Base-by-base conservation (phyloP, 2,329 filamentous ascomycete species). In the Phaeoacremonium minimum region DNA sequence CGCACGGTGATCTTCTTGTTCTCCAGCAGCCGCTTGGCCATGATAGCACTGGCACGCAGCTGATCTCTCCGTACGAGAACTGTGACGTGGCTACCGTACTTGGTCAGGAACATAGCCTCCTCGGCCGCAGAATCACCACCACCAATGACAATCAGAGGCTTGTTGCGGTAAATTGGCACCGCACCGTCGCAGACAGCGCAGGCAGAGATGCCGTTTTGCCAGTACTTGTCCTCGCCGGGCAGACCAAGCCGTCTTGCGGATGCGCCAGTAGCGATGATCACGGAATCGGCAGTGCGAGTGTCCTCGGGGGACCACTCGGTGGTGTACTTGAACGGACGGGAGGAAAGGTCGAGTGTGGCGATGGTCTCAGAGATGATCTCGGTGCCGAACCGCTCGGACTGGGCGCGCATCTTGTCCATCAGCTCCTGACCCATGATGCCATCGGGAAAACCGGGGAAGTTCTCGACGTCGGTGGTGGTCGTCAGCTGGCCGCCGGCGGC, bases 171-270 rank as follows among this genome's bases (percentile, higher is more conserved):
- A 63, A 98, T 96, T 42, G 93, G 93, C 32, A 97, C 84, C 33
- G 90, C 93, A 46, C 93, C 93, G 58, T 98, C 93, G 67, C 93
- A 98, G 33, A 98, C 93, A 20, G 93, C 93, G 66, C 93, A 98
- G 33, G 93, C 93, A 35, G 85, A 93, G 58, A 98, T 88, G 49
- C 93, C 93, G 61, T 86, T 93, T 61, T 95, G 90, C 94, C 94
- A 98, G 77, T 89, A 98, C 61, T 83, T 86, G 37, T 95, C 86
- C 71, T 98, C 93, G 37, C 93, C 94, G 11, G 81, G 71, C 32
- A 98, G 77, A 60, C 84, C 71, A 37, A 98, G 70, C 45, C 94
- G 79, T 48, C 87, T 77, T 22, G 93, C 93, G 45, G 91, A 95
- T 33, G 94, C 93, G 49, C 93, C 93, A 1, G 93, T 98, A 28